Evolutionary conservation across 768 basidiomycete species (phyloP).

Genomic region (Pseudohyphozyma bogoriensis): DNA sequence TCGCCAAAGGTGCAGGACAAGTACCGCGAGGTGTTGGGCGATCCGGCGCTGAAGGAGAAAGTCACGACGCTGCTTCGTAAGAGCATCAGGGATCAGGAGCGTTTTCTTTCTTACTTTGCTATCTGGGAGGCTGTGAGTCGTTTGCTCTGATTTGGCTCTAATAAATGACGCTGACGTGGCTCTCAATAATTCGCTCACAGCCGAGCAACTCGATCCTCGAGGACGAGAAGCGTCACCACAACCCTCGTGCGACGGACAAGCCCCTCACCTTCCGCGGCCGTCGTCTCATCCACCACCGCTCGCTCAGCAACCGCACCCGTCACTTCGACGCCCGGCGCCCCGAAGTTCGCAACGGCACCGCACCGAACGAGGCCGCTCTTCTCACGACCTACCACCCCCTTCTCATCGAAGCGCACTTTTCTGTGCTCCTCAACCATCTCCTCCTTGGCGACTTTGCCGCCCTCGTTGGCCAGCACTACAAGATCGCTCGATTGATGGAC

Average conservation of each 20-base stretch:
- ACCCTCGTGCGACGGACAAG: conserved; percentile 15
- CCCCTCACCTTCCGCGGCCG: conserved; percentile 21
- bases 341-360: conserved; percentile 10
- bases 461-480: conserved; percentile 56
- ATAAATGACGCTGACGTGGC: too few species aligned
- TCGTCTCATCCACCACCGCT: conserved; percentile 23
- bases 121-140: conserved; percentile 27
- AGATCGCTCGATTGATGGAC: conserved; percentile 59
- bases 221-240: background rate
- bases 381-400: conserved; percentile 81
- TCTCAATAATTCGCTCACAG: too few species aligned
- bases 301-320: conserved; percentile 17
- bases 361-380: conserved; percentile 36
- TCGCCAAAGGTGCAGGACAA: conserved; percentile 53
- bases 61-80: conserved; percentile 56
- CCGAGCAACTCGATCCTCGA: conserved; percentile 12
- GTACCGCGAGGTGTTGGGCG: conserved; percentile 54
- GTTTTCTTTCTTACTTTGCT: conserved; percentile 64
- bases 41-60: conserved; percentile 51
- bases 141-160: too few species aligned
- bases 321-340: conserved; percentile 12
- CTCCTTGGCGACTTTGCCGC: conserved; percentile 64
- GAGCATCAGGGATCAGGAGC: conserved; percentile 72
- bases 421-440: conserved; percentile 60
- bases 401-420: conserved; percentile 76